A percentile compares a stretch with the other conserved stretches of the same genome.
Conservation (phyloP, 2,329 filamentous ascomycete species). For the Leptographium galeiforme region DNA sequence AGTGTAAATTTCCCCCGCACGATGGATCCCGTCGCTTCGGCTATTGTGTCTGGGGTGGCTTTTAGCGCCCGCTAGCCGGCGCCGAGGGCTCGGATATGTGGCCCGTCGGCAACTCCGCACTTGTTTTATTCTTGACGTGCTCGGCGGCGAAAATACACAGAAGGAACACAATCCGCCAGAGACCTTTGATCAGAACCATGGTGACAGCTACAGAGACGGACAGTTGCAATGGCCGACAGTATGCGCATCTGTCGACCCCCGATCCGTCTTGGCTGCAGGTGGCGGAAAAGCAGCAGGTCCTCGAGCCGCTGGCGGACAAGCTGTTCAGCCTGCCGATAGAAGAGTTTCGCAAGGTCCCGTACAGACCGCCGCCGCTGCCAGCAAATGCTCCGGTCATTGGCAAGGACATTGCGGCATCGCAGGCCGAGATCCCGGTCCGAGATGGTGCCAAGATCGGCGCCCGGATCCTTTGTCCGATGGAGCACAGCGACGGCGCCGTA, state of each 20-base stretch:
- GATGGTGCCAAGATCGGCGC: slow-evolving; percentile 1
- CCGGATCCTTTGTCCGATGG: neutral
- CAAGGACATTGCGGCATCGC: neutral
- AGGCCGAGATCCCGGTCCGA: neutral
- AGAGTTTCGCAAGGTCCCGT: slow-evolving; percentile 7
- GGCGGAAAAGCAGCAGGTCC: neutral
- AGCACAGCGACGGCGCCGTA: neutral
- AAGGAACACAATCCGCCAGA: too few species aligned
- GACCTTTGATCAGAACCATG: neutral
- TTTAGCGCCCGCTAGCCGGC: neutral
- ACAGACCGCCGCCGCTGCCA: slow-evolving; percentile 2
- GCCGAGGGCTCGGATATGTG: neutral
- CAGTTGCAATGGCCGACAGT: neutral
- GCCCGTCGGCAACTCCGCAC: neutral
- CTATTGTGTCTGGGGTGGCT: neutral
- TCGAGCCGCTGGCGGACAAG: neutral
- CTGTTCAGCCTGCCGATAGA: slow-evolving; percentile 1
- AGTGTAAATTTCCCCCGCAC: neutral
- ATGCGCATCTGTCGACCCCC: neutral
- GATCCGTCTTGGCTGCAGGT: slow-evolving; percentile 3
- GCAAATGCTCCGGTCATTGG: neutral
- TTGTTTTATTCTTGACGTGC: neutral
- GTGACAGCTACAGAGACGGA: neutral
- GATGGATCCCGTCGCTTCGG: neutral
- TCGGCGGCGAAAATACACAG: neutral